Evolutionary conservation across 2,329 filamentous ascomycete genomes (phyloP).

Genomic region (Samsoniella hepiali): DNA sequence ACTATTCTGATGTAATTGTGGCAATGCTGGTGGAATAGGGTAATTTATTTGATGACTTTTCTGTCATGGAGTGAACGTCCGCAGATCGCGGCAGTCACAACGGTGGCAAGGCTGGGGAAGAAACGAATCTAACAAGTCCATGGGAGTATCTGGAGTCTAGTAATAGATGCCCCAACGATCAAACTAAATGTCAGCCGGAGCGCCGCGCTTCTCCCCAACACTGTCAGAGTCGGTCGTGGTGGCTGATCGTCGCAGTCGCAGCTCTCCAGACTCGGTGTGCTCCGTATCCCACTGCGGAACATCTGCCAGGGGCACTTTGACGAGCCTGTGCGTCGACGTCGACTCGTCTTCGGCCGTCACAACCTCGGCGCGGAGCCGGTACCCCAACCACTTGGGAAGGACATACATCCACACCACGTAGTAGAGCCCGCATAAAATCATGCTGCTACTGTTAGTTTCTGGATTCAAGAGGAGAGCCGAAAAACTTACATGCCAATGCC

Average conservation of each 20-base stretch:
- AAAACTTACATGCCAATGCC: conserved; percentile 60
- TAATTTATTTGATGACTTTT: no score
- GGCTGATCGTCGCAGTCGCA: conserved; percentile 20
- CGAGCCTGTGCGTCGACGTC: conserved; percentile 45
- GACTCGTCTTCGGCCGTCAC: conserved; percentile 44
- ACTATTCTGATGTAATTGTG: no score
- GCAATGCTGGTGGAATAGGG: no score
- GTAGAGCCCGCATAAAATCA: conserved; percentile 53
- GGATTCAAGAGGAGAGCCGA: neutral
- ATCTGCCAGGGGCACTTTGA: conserved; percentile 51
- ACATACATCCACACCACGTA: conserved; percentile 57
- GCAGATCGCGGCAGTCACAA: no score
- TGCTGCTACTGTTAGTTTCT: conserved; percentile 31
- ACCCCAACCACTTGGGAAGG: conserved; percentile 51
- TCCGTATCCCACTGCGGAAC: conserved; percentile 55
- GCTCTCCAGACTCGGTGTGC: conserved; percentile 49
- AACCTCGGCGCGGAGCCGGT: conserved; percentile 54
- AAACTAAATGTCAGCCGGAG: no score
- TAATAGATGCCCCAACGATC: no score
- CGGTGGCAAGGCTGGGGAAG: no score
- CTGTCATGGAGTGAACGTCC: no score
- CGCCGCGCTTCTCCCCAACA: neutral
- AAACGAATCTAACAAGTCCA: no score
- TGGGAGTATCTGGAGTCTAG: no score
- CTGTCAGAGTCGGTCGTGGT: neutral